Base-by-base conservation (phyloP, 148 eudicot species). In the Chenopodium suecicum region DNA sequence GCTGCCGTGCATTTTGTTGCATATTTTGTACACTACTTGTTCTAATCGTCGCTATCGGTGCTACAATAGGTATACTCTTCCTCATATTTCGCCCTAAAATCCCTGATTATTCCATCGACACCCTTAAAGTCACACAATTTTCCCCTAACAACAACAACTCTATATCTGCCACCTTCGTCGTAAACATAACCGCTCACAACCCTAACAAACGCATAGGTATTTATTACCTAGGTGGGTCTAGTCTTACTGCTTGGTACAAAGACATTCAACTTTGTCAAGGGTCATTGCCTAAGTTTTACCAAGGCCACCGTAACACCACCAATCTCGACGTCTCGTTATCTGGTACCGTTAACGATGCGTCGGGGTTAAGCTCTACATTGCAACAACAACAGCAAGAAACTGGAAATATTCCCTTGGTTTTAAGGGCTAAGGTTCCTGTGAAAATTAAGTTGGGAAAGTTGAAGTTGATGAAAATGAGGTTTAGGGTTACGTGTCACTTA, bases 241-340 rank as follows among this genome's bases (percentile, higher is more conserved):
- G 50, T 29, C 58, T 94, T 7, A 87, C 88, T 58, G 94, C 91
- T 23, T 91, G 72, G 81, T 92, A 90, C 81, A 41, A 73, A 0
- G 90, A 88, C 12, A 86, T 87, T 4, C 88, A 86, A 58, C 94
- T 95, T 4, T 89, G 94, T 47, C 83, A 88, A 71, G 99, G 99
- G 0, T 79, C 90, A 1, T 77, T 91, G 81, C 98, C 98, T 0
- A 80, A 78, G 75, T 95, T 95, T 78, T 93, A 93, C 82, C 99
- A 95, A 68, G 98, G 97, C 9, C 99, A 94, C 73, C 80, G 78
- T 7, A 94, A 95, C 86, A 94, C 98, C 10, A 95, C 99, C 10
- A 74, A 84, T 72, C 54, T 95, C 4, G 41, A 82, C 73, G 84
- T 94, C 7, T 75, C 76, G 5, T 56, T 94, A 37, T 78, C 86